Evolutionary conservation across 768 basidiomycete species (phyloP), one percentile per base, ranked within the genome.

Genomic region (Suillus occidentalis): DNA sequence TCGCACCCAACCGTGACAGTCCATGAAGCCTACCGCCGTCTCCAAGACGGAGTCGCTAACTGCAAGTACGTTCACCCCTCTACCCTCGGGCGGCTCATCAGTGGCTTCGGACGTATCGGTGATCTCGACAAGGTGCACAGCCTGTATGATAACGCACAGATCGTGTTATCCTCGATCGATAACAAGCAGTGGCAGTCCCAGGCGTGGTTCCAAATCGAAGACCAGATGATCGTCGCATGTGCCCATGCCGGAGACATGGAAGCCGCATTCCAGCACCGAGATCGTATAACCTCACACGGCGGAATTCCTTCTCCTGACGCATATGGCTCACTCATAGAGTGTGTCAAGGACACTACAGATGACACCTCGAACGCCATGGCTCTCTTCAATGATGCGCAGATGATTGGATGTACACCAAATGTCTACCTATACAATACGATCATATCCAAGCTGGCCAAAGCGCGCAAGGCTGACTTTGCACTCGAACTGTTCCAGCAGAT

Each of bases 371-470:
- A 95, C 67, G 96, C 95, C 0, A 81, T 95, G 76, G 84, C 87
- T 37, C 84, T 98, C 37, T 99, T 90, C 80, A 79, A 88, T 36
- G 96, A 99, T 76, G 84, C 90, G 25, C 84, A 88, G 66, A 75
- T 79, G 52, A 84, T 86, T 34, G 87, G 88, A 10, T 91, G 97
- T 45, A 69, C 72, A 39, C 90, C 94, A 18, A 95, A 93, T 72
- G 83, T 90, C 56, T 99, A 90, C 78, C 85, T 99, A 45, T 99
- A 91, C 82, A 99, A 99, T 81, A 98, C 94, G 70, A 90, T 96
- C 79, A 98, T 99, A 77, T 95, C 93, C 67, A 96, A 97, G 79
- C 85, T 99, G 12, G 89, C 94, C 39, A 94, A 91, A 76, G 97
- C 97, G 4, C 86, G 97, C 69, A 97, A 97, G 77, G 94, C 95